These are phyloP conservation scores for Fusarium sp. DNA, from an alignment of 2,329 filamentous ascomycete species.

Conservation along the genomic window DNA sequence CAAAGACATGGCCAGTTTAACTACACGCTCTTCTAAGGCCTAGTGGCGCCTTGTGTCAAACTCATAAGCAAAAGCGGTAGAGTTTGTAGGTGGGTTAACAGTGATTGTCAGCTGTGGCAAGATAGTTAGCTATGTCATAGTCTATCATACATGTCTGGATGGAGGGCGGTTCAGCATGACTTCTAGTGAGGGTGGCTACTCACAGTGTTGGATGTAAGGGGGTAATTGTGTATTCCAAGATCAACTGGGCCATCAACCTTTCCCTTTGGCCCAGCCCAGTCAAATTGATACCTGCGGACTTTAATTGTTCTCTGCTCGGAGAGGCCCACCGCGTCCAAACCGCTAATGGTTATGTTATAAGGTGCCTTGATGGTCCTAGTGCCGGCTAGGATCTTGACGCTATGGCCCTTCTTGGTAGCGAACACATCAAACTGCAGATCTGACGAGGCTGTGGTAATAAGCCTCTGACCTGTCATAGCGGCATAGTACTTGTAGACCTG, in stretches of 20 bases:
- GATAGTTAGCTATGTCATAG: too few species aligned
- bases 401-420: not conserved
- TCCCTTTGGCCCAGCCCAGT: not conserved
- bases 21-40: too few species aligned
- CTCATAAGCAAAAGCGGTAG: too few species aligned
- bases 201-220: not conserved
- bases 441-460: not conserved
- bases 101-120: too few species aligned
- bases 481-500: slow-evolving; percentile 2
- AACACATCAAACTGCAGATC: slow-evolving; percentile 5
- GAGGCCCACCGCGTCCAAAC: fast-evolving
- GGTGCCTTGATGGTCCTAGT: not conserved
- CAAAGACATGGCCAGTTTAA: too few species aligned
- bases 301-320: not conserved
- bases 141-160: too few species aligned
- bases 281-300: not conserved
- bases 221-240: not conserved
- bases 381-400: not conserved
- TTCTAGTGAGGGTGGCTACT: not conserved
- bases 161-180: too few species aligned
- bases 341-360: fast-evolving
- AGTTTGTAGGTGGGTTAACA: too few species aligned
- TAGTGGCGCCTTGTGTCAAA: too few species aligned
- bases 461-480: not conserved
- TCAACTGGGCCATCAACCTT: not conserved